A percentile compares a stretch with the other conserved stretches of the same genome.
phyloP scores from a whole-genome alignment of 2,329 filamentous ascomycete species.

The Aspergillus intermedius region DNA sequence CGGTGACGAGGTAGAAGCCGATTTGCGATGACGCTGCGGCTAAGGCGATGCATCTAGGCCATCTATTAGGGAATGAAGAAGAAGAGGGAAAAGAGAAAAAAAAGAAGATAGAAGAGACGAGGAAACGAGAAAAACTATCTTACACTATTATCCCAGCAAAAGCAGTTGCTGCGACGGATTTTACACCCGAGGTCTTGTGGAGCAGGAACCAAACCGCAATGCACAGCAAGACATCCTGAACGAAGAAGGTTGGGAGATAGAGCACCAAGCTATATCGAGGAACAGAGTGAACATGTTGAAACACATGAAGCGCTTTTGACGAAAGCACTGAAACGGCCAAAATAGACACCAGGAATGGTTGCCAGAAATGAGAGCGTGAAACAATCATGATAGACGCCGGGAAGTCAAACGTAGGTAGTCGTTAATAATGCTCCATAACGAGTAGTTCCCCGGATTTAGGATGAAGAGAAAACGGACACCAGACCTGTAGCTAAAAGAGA shows the following conservation, averaged over 20 bases:
- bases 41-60: constrained; percentile 15
- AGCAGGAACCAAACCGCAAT: constrained; percentile 16
- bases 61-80: background rate
- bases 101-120: too few species aligned
- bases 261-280: constrained; percentile 14
- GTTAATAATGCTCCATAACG: background rate
- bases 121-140: constrained; percentile 1
- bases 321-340: constrained; percentile 18
- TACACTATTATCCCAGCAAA: constrained; percentile 18
- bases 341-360: constrained; percentile 21
- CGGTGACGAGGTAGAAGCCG: constrained; percentile 27
- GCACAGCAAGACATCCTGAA: constrained; percentile 20
- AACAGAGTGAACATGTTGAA: constrained; percentile 20
- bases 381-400: constrained; percentile 14
- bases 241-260: constrained; percentile 27
- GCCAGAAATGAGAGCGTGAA: constrained; percentile 15
- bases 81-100: background rate
- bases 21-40: constrained; percentile 21
- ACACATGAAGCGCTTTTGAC: constrained; percentile 22
- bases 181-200: constrained; percentile 12
- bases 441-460: background rate
- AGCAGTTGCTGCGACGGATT: constrained; percentile 10
- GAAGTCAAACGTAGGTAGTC: background rate
- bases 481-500: background rate
- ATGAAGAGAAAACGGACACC: background rate